These are phyloP conservation scores for Quillaja saponaria DNA, from an alignment of 306 rosid genomes.

Conservation along the genomic window DNA sequence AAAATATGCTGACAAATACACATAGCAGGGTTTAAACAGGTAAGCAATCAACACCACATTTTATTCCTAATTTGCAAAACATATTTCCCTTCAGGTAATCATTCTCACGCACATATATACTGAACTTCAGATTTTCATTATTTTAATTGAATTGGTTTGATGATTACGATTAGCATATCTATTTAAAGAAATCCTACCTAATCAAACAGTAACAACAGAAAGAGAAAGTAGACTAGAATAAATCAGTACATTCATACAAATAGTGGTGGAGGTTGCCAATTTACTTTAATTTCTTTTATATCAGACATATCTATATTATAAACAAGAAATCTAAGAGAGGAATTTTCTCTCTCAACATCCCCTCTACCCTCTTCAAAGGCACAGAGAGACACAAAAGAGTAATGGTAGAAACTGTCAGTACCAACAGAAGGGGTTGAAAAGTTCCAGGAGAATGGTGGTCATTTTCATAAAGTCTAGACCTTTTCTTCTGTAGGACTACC, in stretches of 20 bases:
- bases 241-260: slow-evolving; percentile 19
- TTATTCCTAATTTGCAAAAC: not conserved
- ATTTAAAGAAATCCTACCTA: slow-evolving; percentile 20
- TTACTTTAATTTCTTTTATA: not conserved
- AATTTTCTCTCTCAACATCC: not conserved
- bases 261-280: slow-evolving; percentile 9
- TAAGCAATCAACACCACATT: not conserved
- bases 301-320: slow-evolving; percentile 4
- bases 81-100: too few species aligned
- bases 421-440: slow-evolving; percentile 24
- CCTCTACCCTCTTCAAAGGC: not conserved
- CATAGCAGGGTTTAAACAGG: not conserved
- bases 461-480: slow-evolving; percentile 54
- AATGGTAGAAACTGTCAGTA: slow-evolving; percentile 39
- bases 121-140: not conserved
- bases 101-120: not conserved
- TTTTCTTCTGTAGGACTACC: slow-evolving; percentile 40
- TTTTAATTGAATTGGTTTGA: slow-evolving; percentile 8
- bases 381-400: slow-evolving; percentile 11
- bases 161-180: slow-evolving; percentile 12
- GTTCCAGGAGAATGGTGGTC: slow-evolving; percentile 38
- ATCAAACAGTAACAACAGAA: slow-evolving; percentile 27
- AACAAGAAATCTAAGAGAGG: slow-evolving; percentile 1
- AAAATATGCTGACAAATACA: not conserved
- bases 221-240: slow-evolving; percentile 34